Conservation (phyloP, 78 protist species). For the Speleostelium caveatum region DNA sequence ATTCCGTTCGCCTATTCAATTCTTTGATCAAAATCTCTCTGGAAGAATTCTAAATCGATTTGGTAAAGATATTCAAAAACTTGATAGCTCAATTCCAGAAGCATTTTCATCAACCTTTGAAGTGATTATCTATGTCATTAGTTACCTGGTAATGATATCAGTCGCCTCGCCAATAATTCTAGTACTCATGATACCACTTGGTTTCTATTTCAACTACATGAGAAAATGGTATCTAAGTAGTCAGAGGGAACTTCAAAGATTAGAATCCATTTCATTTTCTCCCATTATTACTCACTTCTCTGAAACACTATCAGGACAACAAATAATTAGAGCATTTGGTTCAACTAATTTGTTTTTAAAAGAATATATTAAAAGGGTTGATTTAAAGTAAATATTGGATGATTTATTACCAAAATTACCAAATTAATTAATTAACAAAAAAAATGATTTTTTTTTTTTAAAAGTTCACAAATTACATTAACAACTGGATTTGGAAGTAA, state of each 20-base stretch:
- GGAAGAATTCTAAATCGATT: constrained; percentile 97
- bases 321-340: constrained; percentile 93
- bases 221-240: constrained; percentile 82
- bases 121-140: constrained; percentile 10
- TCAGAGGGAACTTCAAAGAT: constrained; percentile 89
- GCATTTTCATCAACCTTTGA: constrained; percentile 60
- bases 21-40: constrained; percentile 95
- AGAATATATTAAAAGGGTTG: constrained; percentile 16
- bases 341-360: constrained; percentile 7
- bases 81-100: constrained; percentile 82
- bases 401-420: constrained; percentile 69
- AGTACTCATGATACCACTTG: constrained; percentile 76
- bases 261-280: constrained; percentile 90
- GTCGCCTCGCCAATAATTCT: constrained; percentile 78
- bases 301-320: constrained; percentile 91
- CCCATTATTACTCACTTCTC: constrained; percentile 93
- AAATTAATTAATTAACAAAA: constrained; percentile 49
- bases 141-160: constrained; percentile 22
- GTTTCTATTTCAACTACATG: constrained; percentile 69
- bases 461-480: constrained; percentile 55
- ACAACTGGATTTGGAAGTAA: too few species aligned
- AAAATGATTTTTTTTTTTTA: too few species aligned
- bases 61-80: constrained; percentile 81
- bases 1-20: constrained; percentile 93
- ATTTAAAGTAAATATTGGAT: too few species aligned